These are phyloP conservation scores for Talaromyces sp. DNA, from an alignment of 2,329 filamentous ascomycete genomes.

Conservation along the genomic window DNA sequence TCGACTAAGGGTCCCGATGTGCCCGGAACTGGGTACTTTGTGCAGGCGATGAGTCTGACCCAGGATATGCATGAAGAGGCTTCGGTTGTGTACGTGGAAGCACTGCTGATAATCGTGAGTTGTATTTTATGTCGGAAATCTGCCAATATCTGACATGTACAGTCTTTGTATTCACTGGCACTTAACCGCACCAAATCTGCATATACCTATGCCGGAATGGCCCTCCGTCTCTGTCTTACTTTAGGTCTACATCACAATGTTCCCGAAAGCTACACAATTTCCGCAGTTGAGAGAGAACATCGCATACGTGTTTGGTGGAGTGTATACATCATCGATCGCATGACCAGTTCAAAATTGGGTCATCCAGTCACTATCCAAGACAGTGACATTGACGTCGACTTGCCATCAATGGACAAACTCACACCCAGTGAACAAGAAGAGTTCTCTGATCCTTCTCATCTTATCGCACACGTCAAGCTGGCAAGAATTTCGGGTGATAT, in stretches of 20 bases:
- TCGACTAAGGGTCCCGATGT: conserved; percentile 17
- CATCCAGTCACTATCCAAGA: conserved; percentile 20
- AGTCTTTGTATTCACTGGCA: conserved; percentile 19
- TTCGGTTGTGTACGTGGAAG: conserved; percentile 18
- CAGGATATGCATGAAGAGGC: conserved; percentile 20
- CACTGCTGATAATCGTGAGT: conserved; percentile 18
- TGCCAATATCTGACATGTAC: not conserved
- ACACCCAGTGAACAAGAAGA: conserved; percentile 18
- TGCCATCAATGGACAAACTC: conserved; percentile 20
- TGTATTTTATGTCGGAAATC: not conserved
- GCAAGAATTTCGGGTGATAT: conserved; percentile 20
- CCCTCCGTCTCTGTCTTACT: conserved; percentile 19
- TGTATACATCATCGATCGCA: conserved; percentile 20
- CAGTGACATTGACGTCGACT: conserved; percentile 20
- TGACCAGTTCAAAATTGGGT: conserved; percentile 20
- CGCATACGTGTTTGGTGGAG: conserved; percentile 20
- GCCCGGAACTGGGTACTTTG: conserved; percentile 19
- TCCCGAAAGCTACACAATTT: conserved; percentile 18
- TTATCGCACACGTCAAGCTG: conserved; percentile 19
- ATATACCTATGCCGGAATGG: conserved; percentile 20
- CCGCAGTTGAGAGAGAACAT: conserved; percentile 19
- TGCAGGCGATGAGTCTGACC: conserved; percentile 19
- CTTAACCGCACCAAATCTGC: conserved; percentile 20
- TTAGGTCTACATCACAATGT: conserved; percentile 20
- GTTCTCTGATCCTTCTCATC: conserved; percentile 19